Evolutionary conservation across 208 protist genomes (phyloP).

Genomic region (Trypanosoma cruzi): DNA sequence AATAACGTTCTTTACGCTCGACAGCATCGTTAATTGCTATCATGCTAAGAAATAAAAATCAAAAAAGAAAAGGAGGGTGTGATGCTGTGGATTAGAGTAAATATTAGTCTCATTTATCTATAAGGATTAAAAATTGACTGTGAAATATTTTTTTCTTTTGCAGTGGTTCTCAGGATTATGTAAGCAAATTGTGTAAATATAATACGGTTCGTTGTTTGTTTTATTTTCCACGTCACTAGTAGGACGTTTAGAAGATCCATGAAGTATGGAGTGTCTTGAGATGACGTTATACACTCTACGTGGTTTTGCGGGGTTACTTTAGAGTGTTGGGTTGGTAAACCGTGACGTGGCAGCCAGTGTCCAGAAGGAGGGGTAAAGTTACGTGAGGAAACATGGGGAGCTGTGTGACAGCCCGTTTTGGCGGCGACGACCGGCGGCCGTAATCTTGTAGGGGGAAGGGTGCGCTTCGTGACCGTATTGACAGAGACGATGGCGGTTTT

Average conservation of each 20-base stretch:
- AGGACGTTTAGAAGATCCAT: no score
- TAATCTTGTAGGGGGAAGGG: conserved; percentile 1
- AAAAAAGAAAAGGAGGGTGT: background rate
- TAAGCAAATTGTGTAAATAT: no score
- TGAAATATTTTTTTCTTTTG: no score
- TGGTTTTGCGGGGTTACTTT: no score
- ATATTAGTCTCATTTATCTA: background rate
- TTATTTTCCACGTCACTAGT: no score
- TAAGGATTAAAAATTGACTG: no score
- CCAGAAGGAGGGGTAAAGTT: background rate
- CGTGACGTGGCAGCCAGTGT: background rate
- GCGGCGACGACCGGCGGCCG: background rate
- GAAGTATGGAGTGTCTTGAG: no score
- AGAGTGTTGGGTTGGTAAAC: conserved; percentile 4
- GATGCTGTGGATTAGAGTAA: background rate
- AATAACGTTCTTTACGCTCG: conserved; percentile 5
- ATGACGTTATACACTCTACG: no score
- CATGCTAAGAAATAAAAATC: background rate
- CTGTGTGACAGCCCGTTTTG: background rate
- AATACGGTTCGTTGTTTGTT: no score
- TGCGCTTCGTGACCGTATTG: conserved; percentile 3
- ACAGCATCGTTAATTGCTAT: background rate
- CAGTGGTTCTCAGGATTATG: background rate
- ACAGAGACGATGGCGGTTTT: background rate
- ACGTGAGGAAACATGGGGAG: background rate